These are phyloP conservation scores for Xylaria sp. DNA, from an alignment of 2,329 filamentous ascomycete species.

Conservation along the genomic window DNA sequence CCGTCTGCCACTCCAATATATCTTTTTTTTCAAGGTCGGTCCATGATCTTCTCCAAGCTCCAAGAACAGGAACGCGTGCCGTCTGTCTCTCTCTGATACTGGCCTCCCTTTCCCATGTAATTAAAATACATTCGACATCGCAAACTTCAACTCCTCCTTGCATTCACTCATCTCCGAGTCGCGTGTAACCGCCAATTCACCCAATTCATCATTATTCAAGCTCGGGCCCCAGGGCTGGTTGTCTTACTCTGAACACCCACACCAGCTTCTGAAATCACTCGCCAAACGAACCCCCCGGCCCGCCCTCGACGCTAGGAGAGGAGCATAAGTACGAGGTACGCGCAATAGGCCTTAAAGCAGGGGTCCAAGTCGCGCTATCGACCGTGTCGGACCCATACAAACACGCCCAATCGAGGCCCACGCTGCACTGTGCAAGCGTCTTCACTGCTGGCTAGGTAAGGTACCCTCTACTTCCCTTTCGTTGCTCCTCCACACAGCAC, in stretches of 20 bases:
- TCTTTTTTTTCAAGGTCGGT: slow-evolving; percentile 2
- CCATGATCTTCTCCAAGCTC: neutral
- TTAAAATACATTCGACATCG: slow-evolving; percentile 7
- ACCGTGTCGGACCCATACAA: slow-evolving; percentile 41
- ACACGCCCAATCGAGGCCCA: slow-evolving; percentile 29
- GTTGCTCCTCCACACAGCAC: slow-evolving; percentile 22
- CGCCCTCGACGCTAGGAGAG: slow-evolving; percentile 4
- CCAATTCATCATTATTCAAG: slow-evolving; percentile 21
- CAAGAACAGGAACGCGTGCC: neutral
- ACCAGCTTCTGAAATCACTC: slow-evolving; percentile 26
- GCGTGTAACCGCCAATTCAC: slow-evolving; percentile 21
- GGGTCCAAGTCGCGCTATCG: slow-evolving; percentile 40
- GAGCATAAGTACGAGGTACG: slow-evolving; percentile 35
- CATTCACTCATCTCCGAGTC: slow-evolving; percentile 12
- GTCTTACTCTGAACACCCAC: slow-evolving; percentile 19
- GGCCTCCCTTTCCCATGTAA: slow-evolving; percentile 16
- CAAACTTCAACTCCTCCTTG: slow-evolving; percentile 14
- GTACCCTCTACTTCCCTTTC: slow-evolving; percentile 37
- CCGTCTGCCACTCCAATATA: slow-evolving; percentile 3
- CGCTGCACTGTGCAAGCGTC: slow-evolving; percentile 1
- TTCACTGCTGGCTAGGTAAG: slow-evolving; percentile 34
- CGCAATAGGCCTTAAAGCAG: slow-evolving; percentile 24
- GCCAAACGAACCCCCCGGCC: neutral
- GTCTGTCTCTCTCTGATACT: slow-evolving; percentile 7
- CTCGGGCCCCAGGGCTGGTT: slow-evolving; percentile 7